Base-by-base conservation (phyloP, 73 alveolate genomes). In the Blepharisma stoltei region DNA sequence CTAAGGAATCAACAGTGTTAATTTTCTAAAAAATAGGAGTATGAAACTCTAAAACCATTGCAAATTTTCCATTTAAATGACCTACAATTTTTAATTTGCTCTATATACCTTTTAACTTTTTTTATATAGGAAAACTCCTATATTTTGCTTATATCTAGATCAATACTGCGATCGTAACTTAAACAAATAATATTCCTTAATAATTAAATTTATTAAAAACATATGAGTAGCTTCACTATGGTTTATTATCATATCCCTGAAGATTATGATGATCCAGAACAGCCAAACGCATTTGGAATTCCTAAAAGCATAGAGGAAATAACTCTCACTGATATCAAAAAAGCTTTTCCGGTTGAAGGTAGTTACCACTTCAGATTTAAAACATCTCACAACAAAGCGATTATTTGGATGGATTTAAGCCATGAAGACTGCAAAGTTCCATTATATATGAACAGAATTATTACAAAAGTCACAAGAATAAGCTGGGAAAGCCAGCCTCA, bases 221-320 rank as follows among this genome's bases (percentile, higher is more conserved):
- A 60, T 32, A 52, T 52, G 67, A n/a, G 20, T 6, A 46, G 67
- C 76, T 66, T 70, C 41, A 79, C 86, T 14, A 44, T 75, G 46
- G 60, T 81, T 1, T 81, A 46, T 55, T 81, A 81, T 78, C 77
- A 44, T 78, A 78, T 81, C 54, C 88, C 88, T 81, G 88, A 81
- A 27, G 88, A 81, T 68, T 38, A 25, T 23, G 88, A 81, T 27
- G 84, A 81, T 67, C 65, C 83, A 20, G 89, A 81, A 76, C 44
- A 43, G 54, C 50, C 78, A 66, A 81, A 81, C 52, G 84, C 84
- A 4, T 81, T 81, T 44, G 60, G 76, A 1, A 50, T 81, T 76
- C 68, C 41, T 20, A 81, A 76, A 23, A n/a, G 45, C 54, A n/a
- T 38, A 6, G 83, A 81, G 49, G 79, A 81, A 9, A 54, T 81